Evolutionary conservation across 371 early-diverging fungal species (phyloP).

Genomic region (Mucor sp.): DNA sequence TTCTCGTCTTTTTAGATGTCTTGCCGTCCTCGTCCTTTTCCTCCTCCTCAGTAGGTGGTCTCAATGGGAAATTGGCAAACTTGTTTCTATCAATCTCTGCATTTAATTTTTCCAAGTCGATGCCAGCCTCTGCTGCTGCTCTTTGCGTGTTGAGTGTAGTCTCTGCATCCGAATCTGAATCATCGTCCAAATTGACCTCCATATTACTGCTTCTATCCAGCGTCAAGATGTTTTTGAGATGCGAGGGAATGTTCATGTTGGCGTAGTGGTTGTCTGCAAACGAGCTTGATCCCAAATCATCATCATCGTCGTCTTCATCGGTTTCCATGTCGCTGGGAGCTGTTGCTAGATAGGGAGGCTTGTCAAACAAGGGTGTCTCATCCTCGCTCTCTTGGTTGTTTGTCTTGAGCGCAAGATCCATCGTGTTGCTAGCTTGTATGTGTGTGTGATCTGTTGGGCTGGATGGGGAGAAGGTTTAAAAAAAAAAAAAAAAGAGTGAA

Average conservation of each 20-base stretch:
- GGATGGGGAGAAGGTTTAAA: too few relatives aligned
- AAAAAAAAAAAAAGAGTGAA: too few relatives aligned
- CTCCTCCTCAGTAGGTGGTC: background rate
- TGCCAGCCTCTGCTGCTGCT: background rate
- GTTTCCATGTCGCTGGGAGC: background rate
- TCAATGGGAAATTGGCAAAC: conserved; percentile 18
- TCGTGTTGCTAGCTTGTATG: background rate
- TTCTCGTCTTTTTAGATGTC: conserved; percentile 4
- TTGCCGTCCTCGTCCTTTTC: background rate
- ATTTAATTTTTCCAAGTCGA: conserved; percentile 11
- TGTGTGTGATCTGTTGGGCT: too few relatives aligned
- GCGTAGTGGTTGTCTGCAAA: conserved; percentile 9
- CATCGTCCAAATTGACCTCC: conserved; percentile 1
- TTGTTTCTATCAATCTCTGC: conserved; percentile 1
- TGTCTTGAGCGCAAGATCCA: background rate
- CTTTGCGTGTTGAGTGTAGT: background rate
- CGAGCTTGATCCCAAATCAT: conserved; percentile 14
- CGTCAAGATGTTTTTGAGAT: conserved; percentile 15
- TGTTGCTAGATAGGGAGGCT: background rate
- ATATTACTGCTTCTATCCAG: background rate
- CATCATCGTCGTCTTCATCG: conserved; percentile 19
- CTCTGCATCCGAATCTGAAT: conserved; percentile 16
- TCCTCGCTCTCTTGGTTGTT: background rate
- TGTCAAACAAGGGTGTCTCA: background rate
- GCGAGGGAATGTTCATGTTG: conserved; percentile 13